Conservation (phyloP, 2,329 filamentous ascomycete genomes). For the Lachnellula arida region DNA sequence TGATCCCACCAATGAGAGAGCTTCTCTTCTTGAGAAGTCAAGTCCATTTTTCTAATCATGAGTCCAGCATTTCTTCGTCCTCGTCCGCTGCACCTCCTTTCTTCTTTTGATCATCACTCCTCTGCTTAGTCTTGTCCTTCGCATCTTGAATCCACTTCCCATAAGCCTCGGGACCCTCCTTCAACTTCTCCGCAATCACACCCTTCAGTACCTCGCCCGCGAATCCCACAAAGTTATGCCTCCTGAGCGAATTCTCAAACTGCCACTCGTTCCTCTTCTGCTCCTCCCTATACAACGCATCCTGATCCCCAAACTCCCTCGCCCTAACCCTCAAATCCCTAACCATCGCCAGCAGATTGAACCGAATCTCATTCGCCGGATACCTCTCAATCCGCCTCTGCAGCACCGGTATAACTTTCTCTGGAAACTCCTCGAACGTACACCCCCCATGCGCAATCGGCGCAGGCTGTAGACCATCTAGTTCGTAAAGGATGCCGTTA, state of each 20-base stretch:
- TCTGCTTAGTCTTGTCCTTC: conserved; percentile 49
- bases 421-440: conserved; percentile 64
- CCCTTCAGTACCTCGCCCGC: conserved; percentile 85
- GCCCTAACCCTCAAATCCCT: conserved; percentile 75
- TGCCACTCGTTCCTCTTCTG: conserved; percentile 81
- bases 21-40: neutral
- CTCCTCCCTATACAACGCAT: conserved; percentile 74
- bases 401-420: conserved; percentile 80
- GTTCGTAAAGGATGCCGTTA: conserved; percentile 78
- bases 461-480: conserved; percentile 89
- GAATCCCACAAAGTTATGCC: conserved; percentile 96
- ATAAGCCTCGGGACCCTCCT: conserved; percentile 61
- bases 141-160: conserved; percentile 68
- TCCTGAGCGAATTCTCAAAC: conserved; percentile 88
- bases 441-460: conserved; percentile 86
- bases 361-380: conserved; percentile 81
- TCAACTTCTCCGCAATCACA: conserved; percentile 71
- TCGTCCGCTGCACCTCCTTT: conserved; percentile 20
- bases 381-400: conserved; percentile 81
- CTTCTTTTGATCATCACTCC: conserved; percentile 27
- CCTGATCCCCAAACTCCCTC: conserved; percentile 74
- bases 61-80: conserved; percentile 31
- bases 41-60: conserved; percentile 6
- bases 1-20: neutral
- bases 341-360: conserved; percentile 93